Percentiles rank a stretch among this genome's conserved stretches.
phyloP scores from a whole-genome alignment of 257 asterid genomes.

The Solanum bulbocastanum region DNA sequence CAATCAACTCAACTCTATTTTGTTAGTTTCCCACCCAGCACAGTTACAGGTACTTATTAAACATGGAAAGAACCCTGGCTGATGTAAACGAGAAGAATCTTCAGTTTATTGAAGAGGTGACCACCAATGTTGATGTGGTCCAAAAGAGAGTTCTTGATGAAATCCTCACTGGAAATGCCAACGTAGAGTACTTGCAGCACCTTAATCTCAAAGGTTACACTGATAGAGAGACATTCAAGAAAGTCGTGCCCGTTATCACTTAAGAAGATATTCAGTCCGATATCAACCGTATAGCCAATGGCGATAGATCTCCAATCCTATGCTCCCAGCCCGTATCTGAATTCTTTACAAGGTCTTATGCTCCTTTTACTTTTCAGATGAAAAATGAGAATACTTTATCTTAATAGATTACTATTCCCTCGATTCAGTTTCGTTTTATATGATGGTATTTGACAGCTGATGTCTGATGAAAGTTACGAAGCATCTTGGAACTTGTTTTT shows the following conservation, averaged over 20 bases:
- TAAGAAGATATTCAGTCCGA: constrained; percentile 23
- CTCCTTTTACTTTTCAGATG: neutral
- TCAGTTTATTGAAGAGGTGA: too few relatives aligned
- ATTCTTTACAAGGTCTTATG: constrained; percentile 15
- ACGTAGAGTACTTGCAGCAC: constrained; percentile 21
- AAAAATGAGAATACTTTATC: neutral
- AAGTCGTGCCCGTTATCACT: constrained; percentile 17
- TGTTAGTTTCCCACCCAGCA: too few relatives aligned
- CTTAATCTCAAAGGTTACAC: constrained; percentile 14
- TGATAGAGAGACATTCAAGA: constrained; percentile 24
- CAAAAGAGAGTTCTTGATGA: too few relatives aligned
- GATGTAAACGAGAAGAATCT: too few relatives aligned
- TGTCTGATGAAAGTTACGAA: too few relatives aligned
- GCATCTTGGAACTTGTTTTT: neutral
- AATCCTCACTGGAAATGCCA: constrained; percentile 9
- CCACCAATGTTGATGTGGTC: too few relatives aligned
- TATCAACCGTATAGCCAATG: constrained; percentile 21
- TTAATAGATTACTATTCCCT: neutral
- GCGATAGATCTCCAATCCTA: constrained; percentile 22
- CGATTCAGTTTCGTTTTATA: neutral
- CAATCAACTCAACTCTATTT: too few relatives aligned
- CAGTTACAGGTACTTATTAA: neutral
- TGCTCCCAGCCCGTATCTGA: constrained; percentile 27
- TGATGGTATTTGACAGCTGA: neutral
- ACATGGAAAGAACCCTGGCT: neutral